Evolutionary conservation across 768 basidiomycete genomes (phyloP), one percentile per base, ranked within the genome.

Genomic region (Phlebiopsis flavidoalba): DNA sequence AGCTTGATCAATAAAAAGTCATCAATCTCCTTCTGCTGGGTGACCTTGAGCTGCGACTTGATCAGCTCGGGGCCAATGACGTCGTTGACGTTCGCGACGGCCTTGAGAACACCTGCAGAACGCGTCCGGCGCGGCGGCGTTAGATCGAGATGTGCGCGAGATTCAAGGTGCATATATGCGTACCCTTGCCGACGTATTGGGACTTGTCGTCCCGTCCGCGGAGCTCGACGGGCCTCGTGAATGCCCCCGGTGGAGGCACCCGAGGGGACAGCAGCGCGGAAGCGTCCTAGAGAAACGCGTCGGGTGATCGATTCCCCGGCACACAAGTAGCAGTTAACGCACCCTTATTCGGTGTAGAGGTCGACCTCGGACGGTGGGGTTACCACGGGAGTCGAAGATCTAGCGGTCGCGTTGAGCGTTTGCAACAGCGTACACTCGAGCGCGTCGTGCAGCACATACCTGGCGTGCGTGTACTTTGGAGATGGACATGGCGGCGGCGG

Each of bases 321-420:
- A 31, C 6, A 43, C 26, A 52, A 22, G 51, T 57, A 61, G 35
- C 17, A 21, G 48, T n/a, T n/a, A 53, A 62, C 75, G 68, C 70
- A 91, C 94, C 95, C 83, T 94, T 93, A n/a, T 46, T 72, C 83
- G 63, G 95, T 98, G 83, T 83, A 73, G 70, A 95, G 78, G 74
- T 95, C 93, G 73, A 94, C 93, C 78, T 94, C 95, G 72, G n/a
- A 97, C 93, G 70, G 95, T 96, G 70, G 92, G 94, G 84, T 98
- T 95, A 69, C 95, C 95, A 72, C 96, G 93, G 72, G 95, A 98
- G 83, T 98, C 96, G 75, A 97, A 98, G 86, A 98, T 96, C 96
- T 98, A 56, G 40, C 51, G 21, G 17, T 54, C 19, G 24, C 49
- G 36, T 60, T 45, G 47, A 36, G 47, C 21, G 17, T 15, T 33